Percentiles rank a stretch among this genome's conserved stretches.
Conservation (phyloP, 2,329 filamentous ascomycete genomes). For the Xylaria sp. region DNA sequence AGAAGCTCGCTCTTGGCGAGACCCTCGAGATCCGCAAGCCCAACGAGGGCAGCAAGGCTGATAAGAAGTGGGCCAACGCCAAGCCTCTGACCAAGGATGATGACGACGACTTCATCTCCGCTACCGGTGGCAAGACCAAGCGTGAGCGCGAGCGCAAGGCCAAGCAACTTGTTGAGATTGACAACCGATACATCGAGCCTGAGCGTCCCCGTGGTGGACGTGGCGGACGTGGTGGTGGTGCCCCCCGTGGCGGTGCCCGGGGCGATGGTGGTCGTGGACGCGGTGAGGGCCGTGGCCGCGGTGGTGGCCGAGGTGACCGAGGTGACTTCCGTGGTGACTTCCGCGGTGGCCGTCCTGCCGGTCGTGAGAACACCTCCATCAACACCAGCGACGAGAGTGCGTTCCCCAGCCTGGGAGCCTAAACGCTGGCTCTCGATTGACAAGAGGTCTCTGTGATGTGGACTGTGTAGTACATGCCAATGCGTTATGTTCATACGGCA, state of each 20-base stretch:
- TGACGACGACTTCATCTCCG: slow-evolving; percentile 81
- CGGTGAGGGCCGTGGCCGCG: slow-evolving; percentile 58
- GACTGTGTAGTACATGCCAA: slow-evolving; percentile 31
- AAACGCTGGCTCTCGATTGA: slow-evolving; percentile 42
- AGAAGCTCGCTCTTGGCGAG: slow-evolving; percentile 77
- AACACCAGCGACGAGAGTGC: slow-evolving; percentile 68
- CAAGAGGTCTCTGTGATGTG: slow-evolving; percentile 30
- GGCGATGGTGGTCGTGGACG: slow-evolving; percentile 59
- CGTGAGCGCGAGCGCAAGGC: slow-evolving; percentile 91
- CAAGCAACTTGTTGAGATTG: slow-evolving; percentile 90
- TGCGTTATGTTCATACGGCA: slow-evolving; percentile 35
- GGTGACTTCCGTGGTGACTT: slow-evolving; percentile 55
- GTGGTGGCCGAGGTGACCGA: slow-evolving; percentile 55
- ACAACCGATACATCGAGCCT: slow-evolving; percentile 82
- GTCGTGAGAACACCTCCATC: slow-evolving; percentile 60
- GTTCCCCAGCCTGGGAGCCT: slow-evolving; percentile 71
- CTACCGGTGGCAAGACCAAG: slow-evolving; percentile 78
- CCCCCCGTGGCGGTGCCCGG: slow-evolving; percentile 54
- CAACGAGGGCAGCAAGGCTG: slow-evolving; percentile 88
- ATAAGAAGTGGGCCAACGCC: slow-evolving; percentile 93
- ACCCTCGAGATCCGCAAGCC: slow-evolving; percentile 80
- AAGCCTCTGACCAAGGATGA: slow-evolving; percentile 76
- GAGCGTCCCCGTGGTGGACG: slow-evolving; percentile 68
- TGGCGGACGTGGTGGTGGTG: slow-evolving; percentile 62
- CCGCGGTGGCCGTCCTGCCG: slow-evolving; percentile 55